Evolutionary conservation across 768 basidiomycete species (phyloP).

Genomic region (Austroboletus eburneus): DNA sequence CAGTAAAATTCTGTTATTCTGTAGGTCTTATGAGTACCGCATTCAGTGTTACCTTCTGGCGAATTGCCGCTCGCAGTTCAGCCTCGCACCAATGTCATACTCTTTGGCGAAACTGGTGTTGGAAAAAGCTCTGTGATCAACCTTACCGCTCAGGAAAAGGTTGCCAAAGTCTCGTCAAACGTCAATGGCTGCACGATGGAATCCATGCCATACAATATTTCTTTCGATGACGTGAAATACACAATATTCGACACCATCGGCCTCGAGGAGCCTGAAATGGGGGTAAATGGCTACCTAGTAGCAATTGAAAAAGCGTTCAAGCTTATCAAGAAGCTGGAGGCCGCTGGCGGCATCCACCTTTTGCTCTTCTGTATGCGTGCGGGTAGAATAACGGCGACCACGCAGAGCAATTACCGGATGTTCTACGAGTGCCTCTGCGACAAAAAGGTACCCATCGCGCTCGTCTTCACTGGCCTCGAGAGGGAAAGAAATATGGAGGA

Average conservation of each 20-base stretch:
- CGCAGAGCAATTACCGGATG: constrained; percentile 37
- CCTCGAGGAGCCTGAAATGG: constrained; percentile 31
- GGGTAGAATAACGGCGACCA: constrained; percentile 33
- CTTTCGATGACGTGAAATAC: constrained; percentile 19
- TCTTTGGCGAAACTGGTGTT: constrained; percentile 41
- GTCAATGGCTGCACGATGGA: constrained; percentile 36
- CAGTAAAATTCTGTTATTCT: neutral
- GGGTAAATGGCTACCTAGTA: constrained; percentile 23
- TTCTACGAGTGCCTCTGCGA: constrained; percentile 39
- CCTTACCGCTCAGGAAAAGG: constrained; percentile 22
- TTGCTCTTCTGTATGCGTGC: constrained; percentile 41
- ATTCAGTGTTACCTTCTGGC: neutral
- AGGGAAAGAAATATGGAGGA: constrained; percentile 28
- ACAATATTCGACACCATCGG: constrained; percentile 34
- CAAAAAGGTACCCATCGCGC: constrained; percentile 33
- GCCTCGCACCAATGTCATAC: constrained; percentile 31
- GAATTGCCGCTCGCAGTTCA: neutral
- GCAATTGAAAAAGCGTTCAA: constrained; percentile 28
- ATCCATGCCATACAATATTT: constrained; percentile 23
- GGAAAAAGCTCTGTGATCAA: constrained; percentile 32
- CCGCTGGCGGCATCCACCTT: constrained; percentile 36
- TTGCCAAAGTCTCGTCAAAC: constrained; percentile 26
- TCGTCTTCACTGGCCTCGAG: constrained; percentile 43
- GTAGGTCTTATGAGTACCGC: constrained; percentile 5
- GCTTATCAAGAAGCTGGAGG: constrained; percentile 31